Evolutionary conservation across 202 grass and related monocot genomes (phyloP).

Genomic region (Panicum virgatum): DNA sequence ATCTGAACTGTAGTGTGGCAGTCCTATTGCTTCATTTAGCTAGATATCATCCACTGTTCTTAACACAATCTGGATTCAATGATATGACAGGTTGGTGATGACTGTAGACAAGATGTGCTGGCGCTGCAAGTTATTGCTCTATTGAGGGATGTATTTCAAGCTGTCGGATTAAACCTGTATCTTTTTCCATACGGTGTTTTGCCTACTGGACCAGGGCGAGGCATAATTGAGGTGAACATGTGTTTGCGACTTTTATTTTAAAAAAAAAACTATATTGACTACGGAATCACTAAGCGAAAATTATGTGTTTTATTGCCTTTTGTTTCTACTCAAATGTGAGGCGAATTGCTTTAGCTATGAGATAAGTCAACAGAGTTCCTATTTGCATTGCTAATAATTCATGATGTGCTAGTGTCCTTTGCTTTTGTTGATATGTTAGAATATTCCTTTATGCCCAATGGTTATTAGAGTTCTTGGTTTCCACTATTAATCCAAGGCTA

Average conservation of each 20-base stretch:
- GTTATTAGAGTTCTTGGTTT: conserved; percentile 33
- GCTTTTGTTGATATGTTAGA: conserved; percentile 22
- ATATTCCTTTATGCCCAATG: conserved; percentile 10
- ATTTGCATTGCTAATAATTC: neutral
- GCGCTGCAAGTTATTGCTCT: conserved; percentile 96
- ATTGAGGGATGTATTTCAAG: conserved; percentile 90
- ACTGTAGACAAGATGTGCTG: conserved; percentile 99
- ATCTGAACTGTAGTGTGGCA: neutral
- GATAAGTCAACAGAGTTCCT: neutral
- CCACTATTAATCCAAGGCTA: conserved; percentile 39
- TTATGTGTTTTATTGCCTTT: neutral
- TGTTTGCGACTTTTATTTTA: neutral
- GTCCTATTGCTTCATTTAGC: conserved; percentile 25
- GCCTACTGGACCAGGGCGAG: conserved; percentile 86
- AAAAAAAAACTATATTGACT: conserved; percentile 8
- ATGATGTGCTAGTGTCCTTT: neutral
- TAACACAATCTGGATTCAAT: conserved; percentile 36
- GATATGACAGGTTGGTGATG: conserved; percentile 92
- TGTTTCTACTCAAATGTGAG: conserved; percentile 18
- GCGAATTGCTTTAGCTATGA: conserved; percentile 17
- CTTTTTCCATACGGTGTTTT: conserved; percentile 97
- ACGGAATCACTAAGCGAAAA: conserved; percentile 4
- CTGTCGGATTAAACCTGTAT: conserved; percentile 93
- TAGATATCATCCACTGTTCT: conserved; percentile 16
- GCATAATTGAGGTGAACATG: conserved; percentile 90